Base-by-base conservation (phyloP, 768 basidiomycete genomes). In the Suillus cothurnatus region DNA sequence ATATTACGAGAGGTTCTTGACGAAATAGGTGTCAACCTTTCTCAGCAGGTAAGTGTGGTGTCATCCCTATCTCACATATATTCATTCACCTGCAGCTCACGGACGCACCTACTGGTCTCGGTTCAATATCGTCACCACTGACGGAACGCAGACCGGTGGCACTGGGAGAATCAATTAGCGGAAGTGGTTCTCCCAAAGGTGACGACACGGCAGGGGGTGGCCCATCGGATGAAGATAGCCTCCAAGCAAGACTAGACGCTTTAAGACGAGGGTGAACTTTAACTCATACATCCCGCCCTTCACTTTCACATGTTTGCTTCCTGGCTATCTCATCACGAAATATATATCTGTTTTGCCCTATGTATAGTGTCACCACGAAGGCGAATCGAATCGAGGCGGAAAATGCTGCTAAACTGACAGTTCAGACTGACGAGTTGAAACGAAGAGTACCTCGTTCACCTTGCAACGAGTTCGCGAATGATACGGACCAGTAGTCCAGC, bases 1-100 rank as follows among this genome's bases (percentile, higher is more conserved):
- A 96, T 99, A 67, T 77, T 99, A 70, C 95, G 91, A 73, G 89
- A 99, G 78, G 97, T 99, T 58, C 80, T 99, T 57, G 97, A 99
- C 69, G 97, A 99, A 82, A 97, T 99, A 65, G 97, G 97, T 39
- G 91, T 99, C 62, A 86, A 85, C 67, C 82, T 98, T 65, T 92
- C 92, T 2, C 97, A 99, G 77, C 88, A 93, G 78, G 92, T 90
- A 71, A 67, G 76, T 64, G 34, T 55, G 45, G 34, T 57, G 43
- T 32, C 60, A n/a, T 59, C 36, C 7, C 41, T n/a, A 31, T 65
- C 55, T 14, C 58, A 39, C 60, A 53, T 28, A 64, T 36, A 32
- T 32, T 57, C 62, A 76, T 69, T 67, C 61, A 36, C 65, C 49
- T 49, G 28, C 72, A 97, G 95, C 87, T 97, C 62, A 88, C 88